These are phyloP conservation scores for Inonotus obliquus DNA, from an alignment of 1,284 basidiomycete species.

Conservation along the genomic window DNA sequence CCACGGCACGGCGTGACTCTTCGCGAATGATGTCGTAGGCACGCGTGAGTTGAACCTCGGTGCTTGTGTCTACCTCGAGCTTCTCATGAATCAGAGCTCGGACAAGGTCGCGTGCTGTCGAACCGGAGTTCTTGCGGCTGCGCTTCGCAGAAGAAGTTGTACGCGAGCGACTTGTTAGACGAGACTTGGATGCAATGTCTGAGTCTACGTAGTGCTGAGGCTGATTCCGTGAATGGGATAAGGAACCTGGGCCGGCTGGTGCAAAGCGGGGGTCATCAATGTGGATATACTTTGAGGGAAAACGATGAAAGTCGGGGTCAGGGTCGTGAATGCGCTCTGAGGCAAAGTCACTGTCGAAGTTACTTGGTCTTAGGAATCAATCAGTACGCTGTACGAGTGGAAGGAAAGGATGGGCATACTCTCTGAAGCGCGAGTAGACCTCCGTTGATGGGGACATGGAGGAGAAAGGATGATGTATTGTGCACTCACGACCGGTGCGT, in stretches of 20 bases:
- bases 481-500: not conserved
- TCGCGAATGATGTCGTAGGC: slow-evolving; percentile 48
- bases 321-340: not conserved
- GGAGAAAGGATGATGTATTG: not conserved
- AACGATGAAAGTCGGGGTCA: not conserved
- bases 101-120: slow-evolving; percentile 12
- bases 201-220: not conserved
- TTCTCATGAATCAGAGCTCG: slow-evolving; percentile 14
- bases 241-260: not conserved
- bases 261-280: not conserved
- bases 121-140: slow-evolving; percentile 14
- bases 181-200: not conserved
- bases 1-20: slow-evolving; percentile 47
- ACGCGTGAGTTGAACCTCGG: slow-evolving; percentile 33
- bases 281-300: not conserved
- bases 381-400: not conserved
- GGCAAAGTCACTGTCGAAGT: slow-evolving; percentile 9
- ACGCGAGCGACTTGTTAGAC: not conserved
- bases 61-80: slow-evolving; percentile 3
- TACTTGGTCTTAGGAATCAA: not conserved
- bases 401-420: not conserved
- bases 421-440: slow-evolving; percentile 1
- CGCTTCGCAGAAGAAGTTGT: slow-evolving; percentile 8
- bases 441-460: not conserved
- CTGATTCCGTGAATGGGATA: not conserved